phyloP scores from a whole-genome alignment of 805 yeast genomes.

The Torulaspora gathmanii region DNA sequence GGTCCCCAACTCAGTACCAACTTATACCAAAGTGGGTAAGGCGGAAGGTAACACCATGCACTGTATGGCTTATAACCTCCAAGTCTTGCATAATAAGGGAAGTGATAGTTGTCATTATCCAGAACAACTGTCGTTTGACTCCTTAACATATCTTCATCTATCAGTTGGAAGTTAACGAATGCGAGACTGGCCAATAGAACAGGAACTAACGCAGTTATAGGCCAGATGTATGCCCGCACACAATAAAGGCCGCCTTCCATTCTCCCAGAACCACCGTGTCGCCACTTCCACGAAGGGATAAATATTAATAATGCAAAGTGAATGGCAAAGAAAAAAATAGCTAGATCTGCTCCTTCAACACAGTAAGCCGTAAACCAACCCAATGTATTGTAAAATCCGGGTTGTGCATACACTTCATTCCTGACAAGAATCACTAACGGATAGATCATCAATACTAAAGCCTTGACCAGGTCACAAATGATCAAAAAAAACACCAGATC shows the following conservation, averaged over 20 bases:
- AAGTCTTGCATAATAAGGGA: slow-evolving; percentile 25
- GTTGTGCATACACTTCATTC: slow-evolving; percentile 42
- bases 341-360: slow-evolving; percentile 82
- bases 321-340: slow-evolving; percentile 74
- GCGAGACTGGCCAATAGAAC: slow-evolving; percentile 66
- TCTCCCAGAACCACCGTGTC: slow-evolving; percentile 36
- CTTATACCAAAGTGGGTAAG: slow-evolving; percentile 66
- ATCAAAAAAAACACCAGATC: slow-evolving; percentile 63
- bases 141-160: slow-evolving; percentile 15
- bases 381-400: slow-evolving; percentile 54
- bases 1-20: slow-evolving; percentile 78
- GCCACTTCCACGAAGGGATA: slow-evolving; percentile 49
- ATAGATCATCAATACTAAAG: slow-evolving; percentile 59
- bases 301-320: slow-evolving; percentile 76
- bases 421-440: slow-evolving; percentile 54
- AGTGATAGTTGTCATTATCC: slow-evolving; percentile 26
- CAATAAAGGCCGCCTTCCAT: slow-evolving; percentile 72
- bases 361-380: slow-evolving; percentile 80
- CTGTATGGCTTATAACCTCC: slow-evolving; percentile 59
- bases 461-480: slow-evolving; percentile 72
- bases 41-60: slow-evolving; percentile 78
- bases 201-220: slow-evolving; percentile 56
- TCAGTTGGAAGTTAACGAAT: slow-evolving; percentile 42
- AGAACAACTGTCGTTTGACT: slow-evolving; percentile 23
- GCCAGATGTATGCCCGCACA: slow-evolving; percentile 54